Base-by-base conservation (phyloP, 1,284 basidiomycete species). In the Sporisorium reilianum region DNA sequence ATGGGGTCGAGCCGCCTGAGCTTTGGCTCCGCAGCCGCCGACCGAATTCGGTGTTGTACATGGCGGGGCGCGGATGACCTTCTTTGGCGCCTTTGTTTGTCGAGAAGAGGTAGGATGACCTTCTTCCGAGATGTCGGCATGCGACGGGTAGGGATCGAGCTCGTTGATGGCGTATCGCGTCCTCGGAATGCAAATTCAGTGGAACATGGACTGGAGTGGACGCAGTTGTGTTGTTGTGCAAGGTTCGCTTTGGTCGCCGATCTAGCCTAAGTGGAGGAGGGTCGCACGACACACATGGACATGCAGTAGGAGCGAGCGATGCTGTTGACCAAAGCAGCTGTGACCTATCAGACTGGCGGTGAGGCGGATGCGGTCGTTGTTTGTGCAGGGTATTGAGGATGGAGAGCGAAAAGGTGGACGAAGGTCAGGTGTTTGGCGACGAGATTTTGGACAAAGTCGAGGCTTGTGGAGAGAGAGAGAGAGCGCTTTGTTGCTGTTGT, bases 11-110 rank as follows among this genome's bases (percentile, higher is more conserved):
- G 32, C 62, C 66, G 26, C 77, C 75, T 8, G 76, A 67, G 26
- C 75, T 78, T 34, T 80, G 78, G 50, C 64, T 75, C 1, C 79
- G 62, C 16, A 80, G 64, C 45, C 80, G 52, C 14, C 77, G 67
- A 23, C 75, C 79, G 44, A 80, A 80, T 25, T 80, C 79, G 53
- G 78, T 76, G 51, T 81, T 75, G 69, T 82, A 80, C 80, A 82
- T 82, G 50, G 9, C 52, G 56, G 20, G 34, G 6, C 30, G 36
- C 45, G 52, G 48, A 26, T 9, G 38, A 20, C 38, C n/a, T 18
- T n/a, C 18, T 18, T 34, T 5, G 14, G 14, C 36, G 16, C 18
- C 36, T n/a, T 41, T 41, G n/a, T 41, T 41, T 41, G n/a, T 41
- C 38, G 38, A 20, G 12, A 18, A 4, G 18, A 38, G 38, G 38